Base-by-base conservation (phyloP, 768 basidiomycete genomes). In the Steccherinum ochraceum region DNA sequence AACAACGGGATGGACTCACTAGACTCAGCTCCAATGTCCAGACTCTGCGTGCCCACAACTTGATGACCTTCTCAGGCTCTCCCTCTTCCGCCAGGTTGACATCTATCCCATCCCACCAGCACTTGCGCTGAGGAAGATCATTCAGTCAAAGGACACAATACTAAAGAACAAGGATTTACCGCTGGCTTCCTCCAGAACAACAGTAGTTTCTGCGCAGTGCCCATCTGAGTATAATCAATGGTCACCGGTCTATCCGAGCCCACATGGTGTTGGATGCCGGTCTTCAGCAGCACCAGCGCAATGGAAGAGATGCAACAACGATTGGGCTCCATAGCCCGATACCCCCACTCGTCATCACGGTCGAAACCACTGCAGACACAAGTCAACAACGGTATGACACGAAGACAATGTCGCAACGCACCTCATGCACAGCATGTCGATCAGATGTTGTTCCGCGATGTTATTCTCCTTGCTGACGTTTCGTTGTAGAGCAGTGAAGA, bases 381-480 rank as follows among this genome's bases (percentile, higher is more conserved):
- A 40, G 21, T 43, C 27, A 24, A 25, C 44, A 50, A 48, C 40
- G n/a, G 40, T n/a, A 40, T 39, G 30, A 16, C 7, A 35, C 21
- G 52, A 53, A 50, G 12, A 53, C 45, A 39, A 43, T 12, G 43
- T 42, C 23, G 39, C 54, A 42, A 64, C 75, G 49, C 65, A 95
- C 95, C 93, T 96, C 92, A 97, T 96, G 72, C 95, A 98, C 55
- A 99, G 76, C 96, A 99, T 99, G 71, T 98, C 96, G 69, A 99
- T 99, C 60, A 99, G 73, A 72, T 99, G 96, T 70, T 98, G 95
- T 70, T 99, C 96, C 16, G 96, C 96, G 49, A 96, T 77, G 67
- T 99, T 98, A 65, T 97, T 97, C 73, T 97, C 95, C 75, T 95
- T 95, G 71, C 95, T 95, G 56, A 98, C 95, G 69, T 99, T 99